Conservation (phyloP, 2,329 filamentous ascomycete genomes). For the Teratosphaeria gauchensis region DNA sequence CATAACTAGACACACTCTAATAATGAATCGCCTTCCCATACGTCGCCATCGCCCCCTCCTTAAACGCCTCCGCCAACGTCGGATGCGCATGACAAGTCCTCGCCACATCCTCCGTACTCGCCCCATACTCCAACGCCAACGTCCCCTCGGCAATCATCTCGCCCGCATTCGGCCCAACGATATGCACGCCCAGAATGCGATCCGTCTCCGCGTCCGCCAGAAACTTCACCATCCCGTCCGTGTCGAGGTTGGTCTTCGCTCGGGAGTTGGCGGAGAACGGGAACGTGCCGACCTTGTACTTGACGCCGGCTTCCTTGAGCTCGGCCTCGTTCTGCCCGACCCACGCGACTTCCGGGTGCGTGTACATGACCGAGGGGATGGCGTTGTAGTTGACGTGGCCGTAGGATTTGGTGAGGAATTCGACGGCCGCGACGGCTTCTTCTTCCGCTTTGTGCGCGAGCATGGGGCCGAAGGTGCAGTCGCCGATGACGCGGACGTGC, state of each 20-base stretch:
- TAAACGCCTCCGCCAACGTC: slow-evolving; percentile 93
- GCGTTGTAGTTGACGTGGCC: slow-evolving; percentile 98
- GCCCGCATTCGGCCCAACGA: slow-evolving; percentile 88
- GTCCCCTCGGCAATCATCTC: slow-evolving; percentile 99
- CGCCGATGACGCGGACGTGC: slow-evolving; percentile 93
- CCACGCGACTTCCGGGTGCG: slow-evolving; percentile 96
- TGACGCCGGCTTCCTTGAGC: slow-evolving; percentile 77
- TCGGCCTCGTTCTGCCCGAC: slow-evolving; percentile 97
- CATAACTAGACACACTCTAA: slow-evolving; percentile 36
- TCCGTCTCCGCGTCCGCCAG: slow-evolving; percentile 93
- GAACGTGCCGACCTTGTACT: slow-evolving; percentile 90
- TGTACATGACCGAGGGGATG: slow-evolving; percentile 99
- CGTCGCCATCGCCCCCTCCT: slow-evolving; percentile 98
- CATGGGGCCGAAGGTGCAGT: slow-evolving; percentile 90
- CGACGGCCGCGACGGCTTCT: slow-evolving; percentile 86
- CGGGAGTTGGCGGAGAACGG: slow-evolving; percentile 97
- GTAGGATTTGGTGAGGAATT: slow-evolving; percentile 96
- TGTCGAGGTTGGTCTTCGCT: slow-evolving; percentile 97
- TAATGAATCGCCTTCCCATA: slow-evolving; percentile 94
- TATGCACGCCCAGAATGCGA: slow-evolving; percentile 89
- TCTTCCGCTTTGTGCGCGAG: slow-evolving; percentile 99
- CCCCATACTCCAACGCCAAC: slow-evolving; percentile 90
- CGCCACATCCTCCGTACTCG: slow-evolving; percentile 86
- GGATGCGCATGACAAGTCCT: slow-evolving; percentile 96
- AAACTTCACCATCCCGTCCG: slow-evolving; percentile 95